A percentile compares a stretch with the other conserved stretches of the same genome.
Conservation (phyloP, 306 rosid genomes). For the Vigna trinervia region DNA sequence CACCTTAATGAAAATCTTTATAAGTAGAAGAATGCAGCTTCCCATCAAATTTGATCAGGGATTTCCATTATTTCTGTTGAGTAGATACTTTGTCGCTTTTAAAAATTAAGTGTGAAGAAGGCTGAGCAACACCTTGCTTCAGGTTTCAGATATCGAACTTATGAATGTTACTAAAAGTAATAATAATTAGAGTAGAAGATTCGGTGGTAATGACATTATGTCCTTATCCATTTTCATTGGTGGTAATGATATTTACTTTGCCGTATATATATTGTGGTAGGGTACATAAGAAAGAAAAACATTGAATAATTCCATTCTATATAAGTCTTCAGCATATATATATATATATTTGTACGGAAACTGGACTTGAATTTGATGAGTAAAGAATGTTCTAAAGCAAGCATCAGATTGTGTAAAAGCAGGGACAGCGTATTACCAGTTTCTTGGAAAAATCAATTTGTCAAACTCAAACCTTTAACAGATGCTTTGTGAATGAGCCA, state of each 20-base stretch:
- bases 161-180: conserved; percentile 8
- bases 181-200: conserved; percentile 8
- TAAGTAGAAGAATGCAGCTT: conserved; percentile 12
- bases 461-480: conserved; percentile 21
- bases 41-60: conserved; percentile 20
- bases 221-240: conserved; percentile 6
- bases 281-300: conserved; percentile 19
- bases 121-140: conserved; percentile 42
- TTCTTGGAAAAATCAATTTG: conserved; percentile 39
- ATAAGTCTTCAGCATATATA: not conserved
- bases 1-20: conserved; percentile 11
- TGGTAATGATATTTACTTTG: conserved; percentile 1
- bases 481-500: conserved; percentile 10
- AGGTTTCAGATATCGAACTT: conserved; percentile 35
- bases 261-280: not conserved
- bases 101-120: conserved; percentile 29
- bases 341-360: not conserved
- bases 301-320: not conserved
- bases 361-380: not conserved
- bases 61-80: conserved; percentile 16
- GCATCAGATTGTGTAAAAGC: conserved; percentile 9
- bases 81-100: conserved; percentile 38
- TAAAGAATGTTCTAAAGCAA: conserved; percentile 39
- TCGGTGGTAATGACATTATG: conserved; percentile 23
- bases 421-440: not conserved